phyloP scores from a whole-genome alignment of 2,329 filamentous ascomycete genomes.

The Stagonosporopsis vannaccii region DNA sequence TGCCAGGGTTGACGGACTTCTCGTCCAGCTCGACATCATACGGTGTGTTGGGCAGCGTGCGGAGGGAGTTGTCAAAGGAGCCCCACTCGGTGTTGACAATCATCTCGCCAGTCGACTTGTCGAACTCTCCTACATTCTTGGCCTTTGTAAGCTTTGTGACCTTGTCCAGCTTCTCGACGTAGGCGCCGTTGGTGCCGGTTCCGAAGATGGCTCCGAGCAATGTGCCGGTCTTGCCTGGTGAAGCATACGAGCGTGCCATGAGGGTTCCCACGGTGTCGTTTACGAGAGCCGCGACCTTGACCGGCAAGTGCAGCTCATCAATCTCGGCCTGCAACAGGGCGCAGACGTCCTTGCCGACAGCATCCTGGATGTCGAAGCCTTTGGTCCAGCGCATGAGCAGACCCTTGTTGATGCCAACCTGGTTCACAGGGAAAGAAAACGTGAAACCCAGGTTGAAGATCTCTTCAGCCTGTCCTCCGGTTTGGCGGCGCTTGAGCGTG shows the following conservation, averaged over 20 bases:
- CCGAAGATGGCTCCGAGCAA: constrained; percentile 97
- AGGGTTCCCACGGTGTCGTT: constrained; percentile 98
- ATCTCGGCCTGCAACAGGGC: constrained; percentile 88
- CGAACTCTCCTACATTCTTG: constrained; percentile 65
- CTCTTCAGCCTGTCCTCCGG: constrained; percentile 71
- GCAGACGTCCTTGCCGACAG: constrained; percentile 93
- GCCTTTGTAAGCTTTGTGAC: constrained; percentile 74
- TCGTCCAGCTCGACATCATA: constrained; percentile 83
- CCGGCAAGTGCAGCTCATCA: constrained; percentile 82
- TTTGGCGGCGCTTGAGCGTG: constrained; percentile 70
- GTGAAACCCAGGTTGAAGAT: constrained; percentile 97
- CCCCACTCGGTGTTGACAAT: constrained; percentile 99
- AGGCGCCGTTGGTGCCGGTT: constrained; percentile 96
- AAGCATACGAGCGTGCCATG: constrained; percentile 96
- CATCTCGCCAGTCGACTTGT: constrained; percentile 87
- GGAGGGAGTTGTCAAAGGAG: constrained; percentile 93
- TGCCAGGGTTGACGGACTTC: constrained; percentile 85
- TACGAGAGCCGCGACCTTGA: constrained; percentile 93
- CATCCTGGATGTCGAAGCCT: constrained; percentile 96
- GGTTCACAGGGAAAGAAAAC: constrained; percentile 95
- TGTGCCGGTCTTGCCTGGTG: constrained; percentile 83
- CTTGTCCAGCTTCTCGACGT: constrained; percentile 88
- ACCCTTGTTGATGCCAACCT: constrained; percentile 94
- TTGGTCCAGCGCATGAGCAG: constrained; percentile 97
- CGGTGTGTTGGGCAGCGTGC: constrained; percentile 82